Base-by-base conservation (phyloP, 148 eudicot genomes). In the Vaccinium macrocarpon region DNA sequence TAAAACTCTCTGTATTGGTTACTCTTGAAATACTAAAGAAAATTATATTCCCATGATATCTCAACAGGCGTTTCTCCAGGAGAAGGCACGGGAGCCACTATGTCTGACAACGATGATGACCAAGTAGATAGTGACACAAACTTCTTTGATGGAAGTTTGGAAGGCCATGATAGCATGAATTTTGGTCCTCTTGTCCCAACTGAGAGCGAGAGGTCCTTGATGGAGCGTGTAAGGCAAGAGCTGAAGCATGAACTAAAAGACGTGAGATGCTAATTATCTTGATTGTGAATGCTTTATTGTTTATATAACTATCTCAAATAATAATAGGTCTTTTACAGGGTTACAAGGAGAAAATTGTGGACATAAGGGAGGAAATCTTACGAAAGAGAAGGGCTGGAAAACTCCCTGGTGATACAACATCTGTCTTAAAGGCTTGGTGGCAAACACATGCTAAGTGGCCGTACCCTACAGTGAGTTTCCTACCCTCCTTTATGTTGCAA, bases 381-480 rank as follows among this genome's bases (percentile, higher is more conserved):
- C 94, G 98, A 82, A 95, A 95, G 89, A 95, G 98, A 89, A 91
- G 98, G 83, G 98, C 98, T 0, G 98, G 98, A 72, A 95, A 95
- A 85, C 94, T 95, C 23, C 98, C 98, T 21, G 98, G 98, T 79
- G 98, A 95, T 86, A 95, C 98, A 71, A 95, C 98, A 53, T 94
- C 97, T 78, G 94, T 94, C 78, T 90, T 95, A 51, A 95, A 94
- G 84, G 93, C 94, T 87, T 95, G 98, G 98, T 95, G 98, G 98
- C 98, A 94, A 84, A 91, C 97, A 11, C 98, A 95, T 88, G 89
- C 98, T 53, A 95, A 95, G 88, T 95, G 98, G 98, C 98, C 98
- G 52, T 95, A 95, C 85, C 98, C 98, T 66, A 94, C 97, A 0
- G 98, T 95, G 90, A 89, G 93, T 85, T 57, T 82, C 84, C 35